Evolutionary conservation across 1,139 yeast species (phyloP).

Genomic region (Hansenula sp.): DNA sequence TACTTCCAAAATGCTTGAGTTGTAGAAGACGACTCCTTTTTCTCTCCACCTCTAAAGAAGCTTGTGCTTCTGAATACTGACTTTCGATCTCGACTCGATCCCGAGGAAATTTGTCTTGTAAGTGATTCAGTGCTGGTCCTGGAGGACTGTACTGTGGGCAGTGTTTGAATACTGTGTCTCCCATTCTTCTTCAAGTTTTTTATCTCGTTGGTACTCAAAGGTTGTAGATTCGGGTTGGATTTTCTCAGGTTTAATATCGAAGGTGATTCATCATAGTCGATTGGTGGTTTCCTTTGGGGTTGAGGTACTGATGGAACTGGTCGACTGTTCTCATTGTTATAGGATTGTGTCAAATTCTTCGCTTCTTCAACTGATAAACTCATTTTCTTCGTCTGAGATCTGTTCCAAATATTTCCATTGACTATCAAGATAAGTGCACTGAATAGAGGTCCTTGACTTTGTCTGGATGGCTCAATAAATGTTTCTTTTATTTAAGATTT

Average conservation of each 20-base stretch:
- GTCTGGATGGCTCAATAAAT: no score
- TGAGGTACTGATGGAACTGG: background rate
- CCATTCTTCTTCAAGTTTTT: slow-evolving; percentile 2
- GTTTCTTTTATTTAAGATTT: no score
- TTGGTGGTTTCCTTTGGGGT: background rate
- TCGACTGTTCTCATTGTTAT: background rate
- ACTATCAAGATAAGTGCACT: background rate
- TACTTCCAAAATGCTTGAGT: slow-evolving; percentile 49
- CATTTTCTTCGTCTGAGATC: background rate
- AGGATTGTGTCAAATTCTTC: slow-evolving; percentile 1
- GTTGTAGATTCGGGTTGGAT: slow-evolving; percentile 20
- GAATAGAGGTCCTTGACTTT: background rate
- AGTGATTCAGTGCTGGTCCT: background rate
- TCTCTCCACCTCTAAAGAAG: background rate
- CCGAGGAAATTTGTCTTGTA: background rate
- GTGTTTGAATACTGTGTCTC: slow-evolving; percentile 3
- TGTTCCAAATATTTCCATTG: background rate
- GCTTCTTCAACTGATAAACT: background rate
- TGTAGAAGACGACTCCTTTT: background rate
- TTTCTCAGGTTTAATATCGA: slow-evolving; percentile 1
- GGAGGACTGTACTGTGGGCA: background rate
- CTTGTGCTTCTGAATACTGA: background rate
- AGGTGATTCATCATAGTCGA: background rate
- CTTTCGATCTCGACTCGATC: background rate
- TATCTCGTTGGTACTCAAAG: slow-evolving; percentile 9